A percentile compares a stretch with the other conserved stretches of the same genome.
Evolutionary conservation across 345 rosid genomes (phyloP).

Genomic region (Aquilaria yunnanensis): DNA sequence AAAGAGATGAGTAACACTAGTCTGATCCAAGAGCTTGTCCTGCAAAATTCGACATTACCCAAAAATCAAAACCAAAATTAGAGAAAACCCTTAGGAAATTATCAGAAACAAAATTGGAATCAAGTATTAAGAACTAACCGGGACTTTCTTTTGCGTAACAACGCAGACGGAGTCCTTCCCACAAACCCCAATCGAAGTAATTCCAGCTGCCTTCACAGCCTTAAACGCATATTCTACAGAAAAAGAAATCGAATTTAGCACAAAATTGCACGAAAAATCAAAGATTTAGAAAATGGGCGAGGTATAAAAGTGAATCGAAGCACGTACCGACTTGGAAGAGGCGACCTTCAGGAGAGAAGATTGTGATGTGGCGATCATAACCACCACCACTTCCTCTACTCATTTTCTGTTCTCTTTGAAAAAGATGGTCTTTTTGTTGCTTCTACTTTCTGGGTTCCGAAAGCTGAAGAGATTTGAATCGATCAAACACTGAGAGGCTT

Average conservation of each 20-base stretch:
- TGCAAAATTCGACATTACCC: conserved; percentile 14
- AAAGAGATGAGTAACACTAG: conserved; percentile 57
- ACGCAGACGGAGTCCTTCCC: conserved; percentile 63
- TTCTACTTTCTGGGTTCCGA: neutral
- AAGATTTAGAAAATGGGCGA: neutral
- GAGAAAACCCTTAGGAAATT: conserved; percentile 7
- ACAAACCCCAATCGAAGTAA: conserved; percentile 59
- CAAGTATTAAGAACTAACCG: conserved; percentile 28
- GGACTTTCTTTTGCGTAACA: conserved; percentile 69
- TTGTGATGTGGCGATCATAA: conserved; percentile 65
- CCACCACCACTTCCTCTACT: conserved; percentile 73
- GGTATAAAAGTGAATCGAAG: neutral
- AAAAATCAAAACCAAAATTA: conserved; percentile 5
- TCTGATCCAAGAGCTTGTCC: conserved; percentile 75
- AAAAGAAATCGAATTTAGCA: too few relatives aligned
- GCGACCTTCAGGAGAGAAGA: conserved; percentile 68
- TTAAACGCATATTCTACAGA: conserved; percentile 49
- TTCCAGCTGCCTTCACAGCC: conserved; percentile 63
- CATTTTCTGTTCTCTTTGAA: conserved; percentile 18
- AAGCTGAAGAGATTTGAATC: neutral
- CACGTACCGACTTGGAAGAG: conserved; percentile 67
- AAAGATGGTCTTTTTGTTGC: neutral
- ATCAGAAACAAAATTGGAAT: neutral
- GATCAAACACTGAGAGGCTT: neutral
- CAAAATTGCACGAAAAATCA: conserved; percentile 1